A percentile compares a stretch with the other conserved stretches of the same genome.
These are phyloP conservation scores for Suillus decipiens DNA, from an alignment of 768 basidiomycete genomes.

Conservation along the genomic window DNA sequence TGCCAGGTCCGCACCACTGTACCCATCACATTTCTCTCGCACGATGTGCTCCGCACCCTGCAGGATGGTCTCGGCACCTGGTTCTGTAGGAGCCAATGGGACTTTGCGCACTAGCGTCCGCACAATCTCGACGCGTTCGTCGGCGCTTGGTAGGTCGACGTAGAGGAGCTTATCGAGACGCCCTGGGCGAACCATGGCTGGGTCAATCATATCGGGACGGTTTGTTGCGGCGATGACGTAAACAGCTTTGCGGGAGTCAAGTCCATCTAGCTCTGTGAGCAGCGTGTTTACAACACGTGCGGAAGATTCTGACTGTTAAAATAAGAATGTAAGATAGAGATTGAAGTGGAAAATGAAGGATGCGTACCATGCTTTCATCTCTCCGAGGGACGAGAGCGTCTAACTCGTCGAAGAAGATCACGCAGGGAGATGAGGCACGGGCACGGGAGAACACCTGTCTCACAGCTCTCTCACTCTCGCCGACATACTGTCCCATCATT, in stretches of 20 bases:
- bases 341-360: neutral
- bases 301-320: conserved; percentile 81
- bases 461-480: conserved; percentile 95
- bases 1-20: conserved; percentile 90
- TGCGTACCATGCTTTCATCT: conserved; percentile 81
- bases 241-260: conserved; percentile 82
- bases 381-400: conserved; percentile 90
- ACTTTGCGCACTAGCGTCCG: conserved; percentile 72
- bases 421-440: conserved; percentile 89
- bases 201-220: conserved; percentile 96
- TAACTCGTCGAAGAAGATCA: conserved; percentile 95
- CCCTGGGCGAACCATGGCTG: conserved; percentile 96
- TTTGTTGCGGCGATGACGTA: conserved; percentile 96
- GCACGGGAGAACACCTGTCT: conserved; percentile 94
- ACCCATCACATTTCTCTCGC: conserved; percentile 72
- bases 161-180: conserved; percentile 93
- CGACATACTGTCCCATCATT: conserved; percentile 71
- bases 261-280: conserved; percentile 90
- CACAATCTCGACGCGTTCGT: conserved; percentile 83
- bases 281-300: conserved; percentile 91
- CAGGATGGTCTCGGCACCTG: conserved; percentile 19
- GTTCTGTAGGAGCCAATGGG: conserved; percentile 51
- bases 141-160: conserved; percentile 77
- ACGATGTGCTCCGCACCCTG: conserved; percentile 49
- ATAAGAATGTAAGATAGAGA: neutral